These are phyloP conservation scores for Elsinoe perseae DNA, from an alignment of 2,329 filamentous ascomycete genomes.

Conservation along the genomic window DNA sequence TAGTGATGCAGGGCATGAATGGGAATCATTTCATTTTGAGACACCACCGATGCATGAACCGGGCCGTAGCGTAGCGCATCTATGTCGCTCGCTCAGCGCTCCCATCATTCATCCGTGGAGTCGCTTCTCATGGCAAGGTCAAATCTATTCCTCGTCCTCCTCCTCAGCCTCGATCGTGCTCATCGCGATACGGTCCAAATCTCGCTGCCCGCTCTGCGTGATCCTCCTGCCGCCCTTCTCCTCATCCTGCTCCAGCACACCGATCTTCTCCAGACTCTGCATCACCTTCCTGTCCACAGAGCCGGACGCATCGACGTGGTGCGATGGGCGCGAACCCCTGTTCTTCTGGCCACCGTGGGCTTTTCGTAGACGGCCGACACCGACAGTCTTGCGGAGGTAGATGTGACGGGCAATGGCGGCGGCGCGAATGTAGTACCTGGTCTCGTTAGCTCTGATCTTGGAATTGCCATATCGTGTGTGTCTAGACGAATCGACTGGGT, in stretches of 20 bases:
- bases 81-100: background rate
- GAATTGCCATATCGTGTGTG: too few relatives aligned
- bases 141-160: constrained; percentile 32
- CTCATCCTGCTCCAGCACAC: constrained; percentile 94
- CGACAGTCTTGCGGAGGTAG: constrained; percentile 99
- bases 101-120: background rate
- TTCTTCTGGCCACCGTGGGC: constrained; percentile 88
- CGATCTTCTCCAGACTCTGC: constrained; percentile 98
- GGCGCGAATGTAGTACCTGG: constrained; percentile 69
- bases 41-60: constrained; percentile 13
- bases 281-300: constrained; percentile 95
- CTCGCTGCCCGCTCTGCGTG: constrained; percentile 95
- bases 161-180: constrained; percentile 46
- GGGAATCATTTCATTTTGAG: constrained; percentile 10
- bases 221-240: constrained; percentile 98
- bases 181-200: constrained; percentile 72
- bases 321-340: constrained; percentile 80
- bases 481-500: background rate
- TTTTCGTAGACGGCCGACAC: constrained; percentile 95
- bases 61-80: background rate
- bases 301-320: constrained; percentile 93
- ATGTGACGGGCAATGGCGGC: constrained; percentile 94
- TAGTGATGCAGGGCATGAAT: background rate
- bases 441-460: background rate
- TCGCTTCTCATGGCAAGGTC: background rate